Evolutionary conservation across 768 basidiomycete species (phyloP), one percentile per base, ranked within the genome.

Genomic region (Lepiota brunneoincarnata): DNA sequence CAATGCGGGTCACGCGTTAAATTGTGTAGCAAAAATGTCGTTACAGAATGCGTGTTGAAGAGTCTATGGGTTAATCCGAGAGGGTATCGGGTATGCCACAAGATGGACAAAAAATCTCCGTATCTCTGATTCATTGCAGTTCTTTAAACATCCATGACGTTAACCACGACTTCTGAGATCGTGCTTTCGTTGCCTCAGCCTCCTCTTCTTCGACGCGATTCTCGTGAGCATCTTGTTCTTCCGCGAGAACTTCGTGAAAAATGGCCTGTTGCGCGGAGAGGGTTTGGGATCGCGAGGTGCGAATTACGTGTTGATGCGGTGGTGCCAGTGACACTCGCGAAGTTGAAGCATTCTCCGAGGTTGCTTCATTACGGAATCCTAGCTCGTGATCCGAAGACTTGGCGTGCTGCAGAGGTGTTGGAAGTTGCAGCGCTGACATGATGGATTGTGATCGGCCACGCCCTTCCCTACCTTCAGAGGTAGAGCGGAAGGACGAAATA

Each of bases 81-180:
- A 65, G 65, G 66, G 67, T 72, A 72, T 72, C 64, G 67, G 68
- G 65, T 65, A 28, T 58, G 53, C 59, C 53, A 52, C 14, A 35
- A 64, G 56, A 40, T 49, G 38, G 57, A 66, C 47, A 57, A 59
- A n/a, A 59, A 65, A 64, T 57, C 60, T 59, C 65, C 61, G 63
- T 57, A 63, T 61, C 41, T 28, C 20, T 54, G 24, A n/a, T 39
- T 36, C 58, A 75, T 40, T 69, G 60, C 41, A 64, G 55, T 57
- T 67, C 74, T 60, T 70, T 74, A 65, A 84, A 87, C 76, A 86
- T 78, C 86, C 85, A 87, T 31, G 83, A 77, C 36, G 78, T 82
- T 58, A 84, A 68, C 84, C 83, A 84, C 11, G 84, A 80, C 59
- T 77, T 80, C 28, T 73, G 71, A 23, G 68, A 68, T 51, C 68